These are phyloP conservation scores for Fusarium sp. DNA, from an alignment of 2,329 filamentous ascomycete genomes.

Conservation along the genomic window DNA sequence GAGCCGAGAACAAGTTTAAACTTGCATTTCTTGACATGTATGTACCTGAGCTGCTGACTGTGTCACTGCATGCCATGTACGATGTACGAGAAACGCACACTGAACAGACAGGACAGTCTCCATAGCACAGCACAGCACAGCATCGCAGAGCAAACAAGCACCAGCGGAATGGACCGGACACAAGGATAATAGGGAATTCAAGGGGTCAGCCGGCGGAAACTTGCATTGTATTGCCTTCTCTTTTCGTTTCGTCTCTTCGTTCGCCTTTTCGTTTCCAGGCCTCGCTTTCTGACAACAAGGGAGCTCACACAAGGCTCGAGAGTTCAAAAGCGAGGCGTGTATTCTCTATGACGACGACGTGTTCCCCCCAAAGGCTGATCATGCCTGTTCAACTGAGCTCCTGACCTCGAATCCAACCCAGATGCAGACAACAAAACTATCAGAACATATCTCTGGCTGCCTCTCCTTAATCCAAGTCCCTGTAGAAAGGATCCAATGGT, in stretches of 20 bases:
- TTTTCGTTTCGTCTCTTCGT: conserved; percentile 24
- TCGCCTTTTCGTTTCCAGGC: conserved; percentile 16
- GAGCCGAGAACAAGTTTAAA: conserved; percentile 1
- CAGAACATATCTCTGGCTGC: conserved; percentile 12
- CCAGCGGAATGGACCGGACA: conserved; percentile 23
- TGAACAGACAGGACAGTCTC: not conserved
- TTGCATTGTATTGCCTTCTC: conserved; percentile 13
- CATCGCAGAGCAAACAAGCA: not conserved
- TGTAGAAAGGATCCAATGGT: conserved; percentile 12
- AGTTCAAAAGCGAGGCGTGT: not conserved
- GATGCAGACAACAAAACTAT: not conserved
- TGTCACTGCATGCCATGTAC: conserved; percentile 26
- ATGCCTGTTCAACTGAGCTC: not conserved
- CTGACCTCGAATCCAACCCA: not conserved
- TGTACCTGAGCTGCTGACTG: conserved; percentile 23
- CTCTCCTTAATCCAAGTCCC: conserved; percentile 18
- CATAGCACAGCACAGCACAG: not conserved
- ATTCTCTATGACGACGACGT: conserved; percentile 15
- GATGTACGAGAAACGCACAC: conserved; percentile 32
- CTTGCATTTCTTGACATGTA: conserved; percentile 17
- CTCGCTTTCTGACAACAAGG: too few relatives aligned
- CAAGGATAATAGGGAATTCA: conserved; percentile 20
- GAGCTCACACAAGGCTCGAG: too few relatives aligned
- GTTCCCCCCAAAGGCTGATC: not conserved
- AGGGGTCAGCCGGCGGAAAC: conserved; percentile 29